These are phyloP conservation scores for Diddensiella caesifluorescens DNA, from an alignment of 805 yeast genomes.

Conservation along the genomic window DNA sequence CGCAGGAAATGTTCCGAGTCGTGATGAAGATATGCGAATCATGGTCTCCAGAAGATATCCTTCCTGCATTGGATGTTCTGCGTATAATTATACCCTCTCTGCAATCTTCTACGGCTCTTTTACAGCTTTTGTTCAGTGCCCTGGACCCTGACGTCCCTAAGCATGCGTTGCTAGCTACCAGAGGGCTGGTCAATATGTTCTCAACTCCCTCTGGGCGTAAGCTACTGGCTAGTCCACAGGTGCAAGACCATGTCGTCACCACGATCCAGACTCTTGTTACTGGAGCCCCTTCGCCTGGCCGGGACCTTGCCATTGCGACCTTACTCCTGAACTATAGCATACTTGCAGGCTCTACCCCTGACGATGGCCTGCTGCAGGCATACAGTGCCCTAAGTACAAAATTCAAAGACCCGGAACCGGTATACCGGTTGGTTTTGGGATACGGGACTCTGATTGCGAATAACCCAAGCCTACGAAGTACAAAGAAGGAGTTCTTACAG, in stretches of 20 bases:
- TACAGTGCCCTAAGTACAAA: slow-evolving; percentile 31
- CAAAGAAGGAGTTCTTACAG: background rate
- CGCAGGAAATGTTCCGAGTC: slow-evolving; percentile 33
- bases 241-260: slow-evolving; percentile 29
- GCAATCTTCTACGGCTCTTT: slow-evolving; percentile 32
- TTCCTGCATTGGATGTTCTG: slow-evolving; percentile 57
- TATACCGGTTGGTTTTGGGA: slow-evolving; percentile 58
- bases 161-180: slow-evolving; percentile 50
- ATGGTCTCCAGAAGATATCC: slow-evolving; percentile 46
- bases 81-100: slow-evolving; percentile 45
- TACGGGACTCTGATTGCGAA: slow-evolving; percentile 50
- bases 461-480: slow-evolving; percentile 2
- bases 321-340: slow-evolving; percentile 45
- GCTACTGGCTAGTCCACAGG: slow-evolving; percentile 21
- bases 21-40: slow-evolving; percentile 38
- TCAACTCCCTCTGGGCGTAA: slow-evolving; percentile 28
- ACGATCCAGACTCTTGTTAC: slow-evolving; percentile 18
- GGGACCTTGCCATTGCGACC: slow-evolving; percentile 43
- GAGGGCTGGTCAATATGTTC: slow-evolving; percentile 54
- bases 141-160: slow-evolving; percentile 31
- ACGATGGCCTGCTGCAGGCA: slow-evolving; percentile 24
- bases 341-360: slow-evolving; percentile 28
- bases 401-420: slow-evolving; percentile 53
- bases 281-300: slow-evolving; percentile 13
- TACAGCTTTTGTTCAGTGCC: slow-evolving; percentile 24